A percentile compares a stretch with the other conserved stretches of the same genome.
phyloP scores from a whole-genome alignment of 2,329 filamentous ascomycete species.

The Calonectria pseudoturangicola region DNA sequence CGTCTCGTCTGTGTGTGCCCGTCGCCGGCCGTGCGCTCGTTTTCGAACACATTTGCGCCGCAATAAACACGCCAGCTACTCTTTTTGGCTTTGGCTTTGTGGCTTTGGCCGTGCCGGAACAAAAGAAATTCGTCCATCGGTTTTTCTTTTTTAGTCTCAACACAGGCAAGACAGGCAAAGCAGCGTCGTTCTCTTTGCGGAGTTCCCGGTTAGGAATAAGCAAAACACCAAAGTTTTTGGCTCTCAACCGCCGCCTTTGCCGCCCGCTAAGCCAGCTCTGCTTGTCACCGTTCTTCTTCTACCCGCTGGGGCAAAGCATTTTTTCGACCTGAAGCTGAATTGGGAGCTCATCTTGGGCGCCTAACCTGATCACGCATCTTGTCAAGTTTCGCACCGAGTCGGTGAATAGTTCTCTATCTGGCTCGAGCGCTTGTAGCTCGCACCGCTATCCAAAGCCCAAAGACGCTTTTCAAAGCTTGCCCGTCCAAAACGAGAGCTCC shows the following conservation, averaged over 20 bases:
- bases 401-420: constrained; percentile 20
- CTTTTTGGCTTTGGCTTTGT: constrained; percentile 24
- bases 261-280: constrained; percentile 7
- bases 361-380: constrained; percentile 29
- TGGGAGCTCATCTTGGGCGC: constrained; percentile 26
- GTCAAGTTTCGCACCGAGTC: constrained; percentile 19
- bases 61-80: neutral
- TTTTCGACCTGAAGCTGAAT: constrained; percentile 26
- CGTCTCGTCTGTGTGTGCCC: neutral
- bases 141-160: constrained; percentile 12
- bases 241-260: constrained; percentile 25
- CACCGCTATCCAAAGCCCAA: neutral
- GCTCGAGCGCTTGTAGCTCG: constrained; percentile 17
- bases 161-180: constrained; percentile 1
- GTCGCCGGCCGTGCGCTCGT: constrained; percentile 35
- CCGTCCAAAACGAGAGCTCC: constrained; percentile 20
- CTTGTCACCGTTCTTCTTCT: constrained; percentile 20
- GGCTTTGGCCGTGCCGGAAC: constrained; percentile 10
- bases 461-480: constrained; percentile 23
- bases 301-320: constrained; percentile 15
- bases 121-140: neutral
- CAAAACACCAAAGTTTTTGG: constrained; percentile 13
- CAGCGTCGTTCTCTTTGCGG: constrained; percentile 18
- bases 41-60: constrained; percentile 14
- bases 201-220: constrained; percentile 18